A percentile compares a stretch with the other conserved stretches of the same genome.
phyloP scores from a whole-genome alignment of 441 rosid species.

The Aquilaria agallochum region DNA sequence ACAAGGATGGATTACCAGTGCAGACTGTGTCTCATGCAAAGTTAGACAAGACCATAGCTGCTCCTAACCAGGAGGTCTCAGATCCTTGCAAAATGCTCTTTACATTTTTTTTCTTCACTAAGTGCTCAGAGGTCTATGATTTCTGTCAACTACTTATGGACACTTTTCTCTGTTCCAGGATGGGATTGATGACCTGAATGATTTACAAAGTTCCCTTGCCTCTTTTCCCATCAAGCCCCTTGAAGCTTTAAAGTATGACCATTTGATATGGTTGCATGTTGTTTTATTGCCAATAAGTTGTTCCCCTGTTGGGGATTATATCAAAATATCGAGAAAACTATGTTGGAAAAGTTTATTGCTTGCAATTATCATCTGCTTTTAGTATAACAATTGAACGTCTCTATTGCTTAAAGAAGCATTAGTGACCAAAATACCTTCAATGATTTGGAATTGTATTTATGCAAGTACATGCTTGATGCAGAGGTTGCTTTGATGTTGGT shows the following conservation, averaged over 20 bases:
- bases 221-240: conserved; percentile 88
- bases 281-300: not conserved
- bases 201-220: conserved; percentile 74
- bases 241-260: conserved; percentile 76
- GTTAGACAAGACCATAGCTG: conserved; percentile 42
- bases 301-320: not conserved
- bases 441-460: conserved; percentile 7
- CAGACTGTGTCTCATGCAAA: conserved; percentile 41
- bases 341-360: not conserved
- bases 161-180: conserved; percentile 48
- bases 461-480: conserved; percentile 31
- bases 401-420: not conserved
- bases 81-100: conserved; percentile 17
- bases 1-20: conserved; percentile 32
- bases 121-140: conserved; percentile 5
- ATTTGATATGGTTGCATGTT: conserved; percentile 12
- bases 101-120: conserved; percentile 7
- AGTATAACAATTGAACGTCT: not conserved
- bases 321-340: not conserved
- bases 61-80: conserved; percentile 57
- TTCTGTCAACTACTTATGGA: conserved; percentile 10
- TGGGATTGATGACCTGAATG: conserved; percentile 52
- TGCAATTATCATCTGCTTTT: not conserved
- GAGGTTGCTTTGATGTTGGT: conserved; percentile 86
- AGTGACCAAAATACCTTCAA: not conserved